These are phyloP conservation scores for Myochromella boudieri DNA, from an alignment of 768 basidiomycete species.

Conservation along the genomic window DNA sequence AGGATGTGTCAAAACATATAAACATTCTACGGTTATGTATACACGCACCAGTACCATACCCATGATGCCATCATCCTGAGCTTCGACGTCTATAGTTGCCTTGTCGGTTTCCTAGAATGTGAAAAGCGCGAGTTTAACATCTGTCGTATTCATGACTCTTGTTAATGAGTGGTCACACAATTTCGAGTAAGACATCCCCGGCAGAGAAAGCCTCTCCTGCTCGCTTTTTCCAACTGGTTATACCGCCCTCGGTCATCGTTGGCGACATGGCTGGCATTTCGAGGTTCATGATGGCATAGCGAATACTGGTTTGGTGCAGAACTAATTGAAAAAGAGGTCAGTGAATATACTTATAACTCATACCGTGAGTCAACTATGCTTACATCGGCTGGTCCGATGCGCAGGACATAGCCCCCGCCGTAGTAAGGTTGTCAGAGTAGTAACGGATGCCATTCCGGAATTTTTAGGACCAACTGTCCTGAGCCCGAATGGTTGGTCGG, in stretches of 20 bases:
- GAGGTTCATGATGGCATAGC: constrained; percentile 69
- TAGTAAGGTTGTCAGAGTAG: constrained; percentile 10
- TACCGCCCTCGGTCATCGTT: constrained; percentile 94
- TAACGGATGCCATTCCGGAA: constrained; percentile 21
- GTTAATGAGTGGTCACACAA: constrained; percentile 49
- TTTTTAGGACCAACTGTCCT: constrained; percentile 3
- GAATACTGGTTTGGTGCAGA: constrained; percentile 50
- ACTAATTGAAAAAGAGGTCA: constrained; percentile 32
- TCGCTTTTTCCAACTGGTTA: constrained; percentile 87
- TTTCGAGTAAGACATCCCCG: constrained; percentile 88
- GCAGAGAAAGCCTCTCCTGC: constrained; percentile 78
- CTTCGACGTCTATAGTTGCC: constrained; percentile 97
- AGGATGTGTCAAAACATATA: not conserved
- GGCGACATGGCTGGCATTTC: constrained; percentile 98
- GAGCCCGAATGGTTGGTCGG: not conserved
- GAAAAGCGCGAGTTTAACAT: constrained; percentile 4
- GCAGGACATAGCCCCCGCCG: constrained; percentile 8
- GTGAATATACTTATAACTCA: not conserved
- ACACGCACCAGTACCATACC: constrained; percentile 85
- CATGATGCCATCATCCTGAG: constrained; percentile 93
- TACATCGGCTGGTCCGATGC: constrained; percentile 13
- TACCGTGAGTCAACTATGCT: not conserved
- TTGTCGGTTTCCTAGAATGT: constrained; percentile 82
- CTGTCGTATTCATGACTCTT: not conserved
- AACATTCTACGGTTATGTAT: not conserved